Evolutionary conservation across 345 rosid genomes (phyloP), one percentile per base, ranked within the genome.

Genomic region (Kandelia obovata): DNA sequence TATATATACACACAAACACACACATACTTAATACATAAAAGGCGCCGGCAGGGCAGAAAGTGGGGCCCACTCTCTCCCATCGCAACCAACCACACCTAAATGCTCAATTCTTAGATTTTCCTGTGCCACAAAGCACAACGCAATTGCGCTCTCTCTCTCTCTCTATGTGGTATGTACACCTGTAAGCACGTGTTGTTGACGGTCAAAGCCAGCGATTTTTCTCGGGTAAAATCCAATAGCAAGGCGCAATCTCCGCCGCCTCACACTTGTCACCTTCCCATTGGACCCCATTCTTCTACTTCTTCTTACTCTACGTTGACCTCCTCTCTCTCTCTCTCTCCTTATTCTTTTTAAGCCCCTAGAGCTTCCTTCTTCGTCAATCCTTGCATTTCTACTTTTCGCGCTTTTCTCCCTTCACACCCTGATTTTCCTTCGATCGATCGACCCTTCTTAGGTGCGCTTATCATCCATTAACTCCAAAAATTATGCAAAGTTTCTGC

Each of bases 171-270:
- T 43, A 4, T 43, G 17, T 43, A 2, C 59, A 27, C 28, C 30
- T 15, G 15, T 4, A 25, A 10, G 11, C 1, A 17, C 28, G 6
- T 25, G 25, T 60, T 35, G 69, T 73, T 74, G 81, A 73, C 76
- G 56, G 81, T 81, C 88, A 82, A 77, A 56, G 66, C 71, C 76
- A 68, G 70, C 83, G 74, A 70, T 78, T 74, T 61, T 30, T 28
- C 7, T 13, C 21, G 6, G 7, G 13, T 30, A 64, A 32, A 13
- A 39, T 10, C 0, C 46, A 39, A 39, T 10, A 66, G 68, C 71
- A 57, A 74, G 80, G 46, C 46, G 73, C 10, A 74, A 72, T 82
- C 77, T 59, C 72, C 64, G 70, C 61, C 72, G n/a, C 31, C n/a
- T 58, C 56, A 20, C 77, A 80, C 79, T 15, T 84, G 88, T 80